A percentile compares a stretch with the other conserved stretches of the same genome.
phyloP scores from a whole-genome alignment of 371 early-diverging fungal genomes.

The Actinomucor elegans region DNA sequence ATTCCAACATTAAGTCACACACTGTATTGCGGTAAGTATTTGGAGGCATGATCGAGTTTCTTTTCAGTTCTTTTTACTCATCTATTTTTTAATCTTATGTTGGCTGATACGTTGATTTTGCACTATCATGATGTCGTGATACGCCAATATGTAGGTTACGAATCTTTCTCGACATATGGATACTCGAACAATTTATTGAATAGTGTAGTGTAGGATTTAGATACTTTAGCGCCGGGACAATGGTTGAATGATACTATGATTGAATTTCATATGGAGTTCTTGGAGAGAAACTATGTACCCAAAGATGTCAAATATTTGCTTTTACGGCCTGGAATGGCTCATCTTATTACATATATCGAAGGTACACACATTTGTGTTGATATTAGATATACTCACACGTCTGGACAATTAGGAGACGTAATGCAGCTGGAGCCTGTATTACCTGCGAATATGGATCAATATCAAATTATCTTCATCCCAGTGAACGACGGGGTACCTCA shows the following conservation, averaged over 20 bases:
- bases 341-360: conserved; percentile 36
- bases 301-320: conserved; percentile 28
- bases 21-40: too few species aligned
- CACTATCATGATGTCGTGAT: conserved; percentile 46
- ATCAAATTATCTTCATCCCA: conserved; percentile 42
- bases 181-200: too few species aligned
- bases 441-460: conserved; percentile 29
- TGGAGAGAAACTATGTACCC: conserved; percentile 37
- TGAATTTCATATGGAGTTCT: conserved; percentile 54
- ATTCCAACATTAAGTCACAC: too few species aligned
- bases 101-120: conserved; percentile 24
- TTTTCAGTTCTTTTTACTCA: too few species aligned
- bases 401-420: conserved; percentile 16
- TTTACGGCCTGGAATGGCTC: conserved; percentile 39
- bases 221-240: conserved; percentile 42
- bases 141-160: conserved; percentile 28
- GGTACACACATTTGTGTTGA: conserved; percentile 12
- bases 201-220: conserved; percentile 28
- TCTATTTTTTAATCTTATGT: too few species aligned
- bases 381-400: neutral
- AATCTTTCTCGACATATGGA: too few species aligned
- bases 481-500: conserved; percentile 47
- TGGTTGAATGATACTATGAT: conserved; percentile 65
- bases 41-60: too few species aligned
- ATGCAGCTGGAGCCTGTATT: conserved; percentile 29